Conservation (phyloP, 495 filamentous ascomycete species). For the Penicillium arizonense region DNA sequence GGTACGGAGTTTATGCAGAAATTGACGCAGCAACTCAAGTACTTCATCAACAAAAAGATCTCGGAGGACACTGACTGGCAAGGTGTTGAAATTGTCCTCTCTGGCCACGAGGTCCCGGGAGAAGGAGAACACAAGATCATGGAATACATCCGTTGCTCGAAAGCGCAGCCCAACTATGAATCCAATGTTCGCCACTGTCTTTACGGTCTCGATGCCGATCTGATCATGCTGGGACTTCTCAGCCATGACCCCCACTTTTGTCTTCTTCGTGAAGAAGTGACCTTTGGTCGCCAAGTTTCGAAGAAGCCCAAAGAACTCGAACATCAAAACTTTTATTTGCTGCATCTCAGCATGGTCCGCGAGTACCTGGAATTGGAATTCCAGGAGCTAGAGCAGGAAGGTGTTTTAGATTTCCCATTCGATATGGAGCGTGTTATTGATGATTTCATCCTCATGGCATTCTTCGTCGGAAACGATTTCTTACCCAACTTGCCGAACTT, state of each 20-base stretch:
- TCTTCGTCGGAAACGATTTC: constrained; percentile 99
- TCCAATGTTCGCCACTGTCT: constrained; percentile 97
- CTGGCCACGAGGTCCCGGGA: constrained; percentile 97
- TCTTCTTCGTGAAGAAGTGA: constrained; percentile 94
- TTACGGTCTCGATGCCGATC: constrained; percentile 94
- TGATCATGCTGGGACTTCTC: constrained; percentile 96
- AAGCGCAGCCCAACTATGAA: constrained; percentile 90
- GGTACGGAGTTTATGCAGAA: constrained; percentile 98
- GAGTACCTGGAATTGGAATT: constrained; percentile 98
- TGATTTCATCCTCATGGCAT: constrained; percentile 99
- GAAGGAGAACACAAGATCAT: constrained; percentile 99
- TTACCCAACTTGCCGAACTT: constrained; percentile 93
- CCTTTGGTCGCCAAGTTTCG: constrained; percentile 82
- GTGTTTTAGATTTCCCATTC: constrained; percentile 72
- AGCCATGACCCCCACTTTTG: constrained; percentile 99
- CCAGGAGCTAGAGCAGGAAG: constrained; percentile 82
- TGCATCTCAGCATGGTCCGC: constrained; percentile 95
- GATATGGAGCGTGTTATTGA: constrained; percentile 97
- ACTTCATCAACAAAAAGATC: constrained; percentile 98
- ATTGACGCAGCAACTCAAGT: constrained; percentile 89
- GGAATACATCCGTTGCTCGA: constrained; percentile 97
- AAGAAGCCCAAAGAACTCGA: constrained; percentile 93
- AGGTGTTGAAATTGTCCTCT: constrained; percentile 90
- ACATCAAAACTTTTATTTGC: constrained; percentile 97
- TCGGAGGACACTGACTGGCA: constrained; percentile 98